A percentile compares a stretch with the other conserved stretches of the same genome.
phyloP scores from a whole-genome alignment of 345 rosid species.

The Pugionium dolabratum region DNA sequence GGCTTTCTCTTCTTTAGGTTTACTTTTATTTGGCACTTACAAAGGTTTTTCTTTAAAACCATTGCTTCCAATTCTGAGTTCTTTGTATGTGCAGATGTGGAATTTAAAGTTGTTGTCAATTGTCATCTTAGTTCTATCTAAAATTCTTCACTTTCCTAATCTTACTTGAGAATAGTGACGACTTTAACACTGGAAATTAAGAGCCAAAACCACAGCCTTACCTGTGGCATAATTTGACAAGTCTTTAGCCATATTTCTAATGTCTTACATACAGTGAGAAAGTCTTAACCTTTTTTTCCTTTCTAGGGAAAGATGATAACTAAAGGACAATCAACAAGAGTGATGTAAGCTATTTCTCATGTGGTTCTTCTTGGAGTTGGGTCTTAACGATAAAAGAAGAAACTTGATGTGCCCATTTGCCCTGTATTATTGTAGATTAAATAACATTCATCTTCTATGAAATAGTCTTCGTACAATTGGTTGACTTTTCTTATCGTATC shows the following conservation, averaged over 20 bases:
- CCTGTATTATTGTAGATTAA: neutral
- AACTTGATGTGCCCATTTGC: neutral
- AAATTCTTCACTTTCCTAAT: neutral
- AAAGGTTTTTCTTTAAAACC: neutral
- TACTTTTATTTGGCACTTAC: neutral
- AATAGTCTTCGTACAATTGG: neutral
- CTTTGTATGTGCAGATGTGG: too few species aligned
- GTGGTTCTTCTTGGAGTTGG: constrained; percentile 2
- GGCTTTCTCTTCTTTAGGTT: neutral
- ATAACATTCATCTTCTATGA: neutral
- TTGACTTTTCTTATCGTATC: neutral
- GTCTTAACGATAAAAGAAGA: neutral
- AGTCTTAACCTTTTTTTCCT: constrained; percentile 45
- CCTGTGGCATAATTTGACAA: neutral
- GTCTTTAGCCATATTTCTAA: constrained; percentile 19
- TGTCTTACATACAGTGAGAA: constrained; percentile 43
- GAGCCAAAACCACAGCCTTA: neutral
- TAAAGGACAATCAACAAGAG: constrained; percentile 45
- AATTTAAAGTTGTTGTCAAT: too few species aligned
- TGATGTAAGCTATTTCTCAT: constrained; percentile 34
- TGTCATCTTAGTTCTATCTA: neutral
- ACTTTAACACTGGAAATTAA: neutral
- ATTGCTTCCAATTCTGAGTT: neutral
- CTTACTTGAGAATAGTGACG: neutral
- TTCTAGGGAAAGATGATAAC: constrained; percentile 70